phyloP scores from a whole-genome alignment of 495 filamentous ascomycete genomes.

The Clavariopsis aquatica region DNA sequence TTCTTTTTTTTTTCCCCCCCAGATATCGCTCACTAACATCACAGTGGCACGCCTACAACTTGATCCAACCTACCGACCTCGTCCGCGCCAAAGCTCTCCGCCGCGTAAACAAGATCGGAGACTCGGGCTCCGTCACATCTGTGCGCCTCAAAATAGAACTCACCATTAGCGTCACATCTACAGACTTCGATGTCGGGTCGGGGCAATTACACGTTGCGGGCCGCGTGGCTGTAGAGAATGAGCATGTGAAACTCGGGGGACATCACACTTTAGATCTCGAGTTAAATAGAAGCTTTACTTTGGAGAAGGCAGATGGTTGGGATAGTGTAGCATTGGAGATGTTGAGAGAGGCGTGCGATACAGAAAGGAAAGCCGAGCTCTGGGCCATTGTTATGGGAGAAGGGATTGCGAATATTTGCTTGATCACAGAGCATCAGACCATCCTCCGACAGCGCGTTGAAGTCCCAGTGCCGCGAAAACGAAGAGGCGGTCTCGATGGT shows the following conservation, averaged over 20 bases:
- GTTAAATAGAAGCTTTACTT: constrained; percentile 81
- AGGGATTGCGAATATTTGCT: constrained; percentile 86
- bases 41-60: constrained; percentile 97
- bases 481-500: constrained; percentile 38
- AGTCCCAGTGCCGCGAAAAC: constrained; percentile 75
- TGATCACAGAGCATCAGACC: constrained; percentile 89
- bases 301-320: constrained; percentile 75
- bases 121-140: constrained; percentile 73
- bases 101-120: constrained; percentile 62
- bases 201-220: constrained; percentile 84
- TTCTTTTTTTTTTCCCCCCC: too few relatives aligned
- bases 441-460: constrained; percentile 86
- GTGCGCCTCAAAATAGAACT: constrained; percentile 76
- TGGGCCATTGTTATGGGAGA: constrained; percentile 94
- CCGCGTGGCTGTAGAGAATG: constrained; percentile 78
- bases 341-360: constrained; percentile 75
- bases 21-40: too few relatives aligned
- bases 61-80: constrained; percentile 77
- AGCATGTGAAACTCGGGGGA: constrained; percentile 76
- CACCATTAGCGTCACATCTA: constrained; percentile 73
- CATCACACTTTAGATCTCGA: constrained; percentile 92
- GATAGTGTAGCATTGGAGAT: constrained; percentile 82
- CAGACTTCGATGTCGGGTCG: constrained; percentile 87
- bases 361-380: constrained; percentile 69
- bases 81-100: constrained; percentile 82